phyloP scores from a whole-genome alignment of 495 filamentous ascomycete genomes.

The Filosporella fistucella region DNA sequence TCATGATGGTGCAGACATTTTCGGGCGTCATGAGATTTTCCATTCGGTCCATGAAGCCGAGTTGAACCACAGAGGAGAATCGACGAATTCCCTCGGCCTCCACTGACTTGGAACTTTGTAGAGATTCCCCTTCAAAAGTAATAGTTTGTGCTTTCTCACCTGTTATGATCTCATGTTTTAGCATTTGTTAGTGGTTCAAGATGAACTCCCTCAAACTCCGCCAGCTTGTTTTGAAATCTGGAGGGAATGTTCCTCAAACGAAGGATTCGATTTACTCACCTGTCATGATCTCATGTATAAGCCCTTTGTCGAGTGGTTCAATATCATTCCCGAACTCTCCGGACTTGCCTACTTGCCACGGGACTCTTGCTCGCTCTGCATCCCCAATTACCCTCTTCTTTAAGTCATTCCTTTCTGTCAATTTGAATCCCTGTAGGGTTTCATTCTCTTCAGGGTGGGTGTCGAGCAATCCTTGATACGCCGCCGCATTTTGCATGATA shows the following conservation, averaged over 20 bases:
- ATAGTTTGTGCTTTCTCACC: not conserved
- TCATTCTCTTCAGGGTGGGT: not conserved
- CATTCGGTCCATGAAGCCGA: conserved; percentile 5
- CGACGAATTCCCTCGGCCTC: not conserved
- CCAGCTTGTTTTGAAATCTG: too few relatives aligned
- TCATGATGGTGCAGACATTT: conserved; percentile 18
- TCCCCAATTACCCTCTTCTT: conserved; percentile 10
- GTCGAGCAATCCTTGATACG: not conserved
- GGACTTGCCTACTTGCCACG: conserved; percentile 26
- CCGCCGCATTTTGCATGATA: conserved; percentile 5
- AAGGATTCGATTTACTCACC: not conserved
- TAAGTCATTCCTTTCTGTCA: not conserved
- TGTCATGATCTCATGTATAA: conserved; percentile 22
- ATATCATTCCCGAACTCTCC: conserved; percentile 18
- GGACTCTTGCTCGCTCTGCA: conserved; percentile 20
- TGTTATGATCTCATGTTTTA: not conserved
- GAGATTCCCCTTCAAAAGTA: too few relatives aligned
- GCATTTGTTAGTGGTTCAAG: too few relatives aligned
- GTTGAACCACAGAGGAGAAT: not conserved
- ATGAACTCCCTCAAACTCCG: too few relatives aligned
- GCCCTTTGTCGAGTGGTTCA: conserved; percentile 22
- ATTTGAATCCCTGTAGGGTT: too few relatives aligned
- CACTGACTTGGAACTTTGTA: too few relatives aligned
- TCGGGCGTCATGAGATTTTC: conserved; percentile 15
- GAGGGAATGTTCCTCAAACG: too few relatives aligned